Evolutionary conservation across 2,329 filamentous ascomycete genomes (phyloP).

Genomic region (Mycosphaerella sp.): DNA sequence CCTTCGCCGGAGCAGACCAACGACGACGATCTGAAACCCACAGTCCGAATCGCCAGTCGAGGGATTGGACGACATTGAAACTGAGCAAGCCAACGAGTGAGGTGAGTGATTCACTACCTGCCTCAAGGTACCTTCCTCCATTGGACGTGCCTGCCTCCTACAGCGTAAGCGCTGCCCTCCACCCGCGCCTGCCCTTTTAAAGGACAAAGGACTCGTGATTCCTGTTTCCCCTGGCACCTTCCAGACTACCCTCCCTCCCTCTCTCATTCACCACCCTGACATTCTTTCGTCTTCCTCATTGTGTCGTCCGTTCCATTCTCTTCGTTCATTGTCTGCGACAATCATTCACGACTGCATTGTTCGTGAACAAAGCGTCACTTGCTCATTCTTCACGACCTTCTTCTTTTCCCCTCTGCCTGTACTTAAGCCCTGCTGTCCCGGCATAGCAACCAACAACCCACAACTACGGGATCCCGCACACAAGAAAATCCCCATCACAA

Average conservation of each 20-base stretch:
- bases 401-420: conserved; percentile 1
- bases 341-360: conserved; percentile 17
- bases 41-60: conserved; percentile 2
- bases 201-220: conserved; percentile 1
- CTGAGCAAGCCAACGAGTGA: not conserved
- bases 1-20: conserved; percentile 10
- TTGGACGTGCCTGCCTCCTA: too few relatives aligned
- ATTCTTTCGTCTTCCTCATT: conserved; percentile 4
- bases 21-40: conserved; percentile 14
- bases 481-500: not conserved
- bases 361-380: conserved; percentile 8
- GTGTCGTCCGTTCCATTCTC: not conserved
- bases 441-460: not conserved
- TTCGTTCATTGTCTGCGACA: conserved; percentile 5
- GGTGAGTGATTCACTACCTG: not conserved
- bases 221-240: not conserved
- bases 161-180: not conserved
- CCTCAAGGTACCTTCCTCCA: not conserved
- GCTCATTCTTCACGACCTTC: not conserved
- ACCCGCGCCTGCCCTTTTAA: not conserved
- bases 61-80: conserved; percentile 12
- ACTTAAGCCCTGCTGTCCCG: conserved; percentile 8
- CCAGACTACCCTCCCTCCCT: not conserved
- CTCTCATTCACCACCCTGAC: conserved; percentile 1
- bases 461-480: conserved; percentile 2